A percentile compares a stretch with the other conserved stretches of the same genome.
phyloP scores from a whole-genome alignment of 116 monocot genomes.

The Trichopus zeylanicus region DNA sequence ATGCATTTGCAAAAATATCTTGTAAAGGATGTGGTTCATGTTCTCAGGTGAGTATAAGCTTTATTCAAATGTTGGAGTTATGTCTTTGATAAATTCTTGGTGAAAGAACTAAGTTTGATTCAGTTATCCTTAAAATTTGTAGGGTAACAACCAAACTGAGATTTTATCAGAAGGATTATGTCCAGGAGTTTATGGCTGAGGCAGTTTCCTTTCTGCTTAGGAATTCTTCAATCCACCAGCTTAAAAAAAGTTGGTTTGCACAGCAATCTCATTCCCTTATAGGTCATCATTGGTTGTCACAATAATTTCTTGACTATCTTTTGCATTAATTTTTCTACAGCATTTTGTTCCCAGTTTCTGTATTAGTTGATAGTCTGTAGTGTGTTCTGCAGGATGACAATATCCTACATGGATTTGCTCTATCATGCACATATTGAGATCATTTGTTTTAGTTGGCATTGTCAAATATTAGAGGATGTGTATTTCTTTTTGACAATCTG shows the following conservation, averaged over 20 bases:
- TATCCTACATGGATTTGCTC: too few species aligned
- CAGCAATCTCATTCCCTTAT: background rate
- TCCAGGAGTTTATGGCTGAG: conserved; percentile 89
- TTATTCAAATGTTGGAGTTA: background rate
- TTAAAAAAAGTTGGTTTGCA: conserved; percentile 39
- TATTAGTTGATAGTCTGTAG: too few species aligned
- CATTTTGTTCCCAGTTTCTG: too few species aligned
- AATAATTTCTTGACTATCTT: background rate
- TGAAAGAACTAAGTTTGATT: too few species aligned
- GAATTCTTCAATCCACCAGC: conserved; percentile 57
- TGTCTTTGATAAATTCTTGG: background rate
- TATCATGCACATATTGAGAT: too few species aligned
- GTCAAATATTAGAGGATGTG: too few species aligned
- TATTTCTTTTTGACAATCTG: too few species aligned
- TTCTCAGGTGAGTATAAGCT: conserved; percentile 56
- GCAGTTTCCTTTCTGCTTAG: conserved; percentile 77
- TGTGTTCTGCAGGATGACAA: too few species aligned
- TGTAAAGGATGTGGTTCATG: conserved; percentile 40
- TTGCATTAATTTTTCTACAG: background rate
- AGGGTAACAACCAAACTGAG: conserved; percentile 65
- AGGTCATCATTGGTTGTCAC: background rate
- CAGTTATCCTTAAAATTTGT: conserved; percentile 5
- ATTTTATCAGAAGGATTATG: conserved; percentile 64
- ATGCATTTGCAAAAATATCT: conserved; percentile 90
- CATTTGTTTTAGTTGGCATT: too few species aligned